A percentile compares a stretch with the other conserved stretches of the same genome.
phyloP scores from a whole-genome alignment of 345 rosid species.

The Fremontodendron californicum region DNA sequence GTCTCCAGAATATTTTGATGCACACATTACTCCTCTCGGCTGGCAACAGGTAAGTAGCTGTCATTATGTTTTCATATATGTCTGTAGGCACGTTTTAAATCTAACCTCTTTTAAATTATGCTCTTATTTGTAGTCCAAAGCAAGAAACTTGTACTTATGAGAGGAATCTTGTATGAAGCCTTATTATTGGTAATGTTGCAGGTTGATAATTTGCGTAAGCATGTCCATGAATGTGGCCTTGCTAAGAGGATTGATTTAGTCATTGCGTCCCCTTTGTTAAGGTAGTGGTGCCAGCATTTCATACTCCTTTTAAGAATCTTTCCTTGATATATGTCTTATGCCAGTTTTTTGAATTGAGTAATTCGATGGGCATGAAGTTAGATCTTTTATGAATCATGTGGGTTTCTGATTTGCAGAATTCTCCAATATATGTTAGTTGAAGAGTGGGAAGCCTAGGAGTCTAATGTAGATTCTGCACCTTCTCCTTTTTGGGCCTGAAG shows the following conservation, averaged over 20 bases:
- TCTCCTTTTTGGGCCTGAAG: background rate
- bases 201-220: conserved; percentile 85
- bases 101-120: background rate
- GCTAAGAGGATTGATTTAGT: conserved; percentile 76
- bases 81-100: background rate
- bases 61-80: background rate
- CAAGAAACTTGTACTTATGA: background rate
- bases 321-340: background rate
- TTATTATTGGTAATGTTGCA: conserved; percentile 27
- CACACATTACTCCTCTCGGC: conserved; percentile 80
- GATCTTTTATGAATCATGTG: background rate
- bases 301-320: background rate
- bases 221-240: conserved; percentile 72
- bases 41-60: conserved; percentile 68
- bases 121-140: background rate
- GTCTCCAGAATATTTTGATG: conserved; percentile 86
- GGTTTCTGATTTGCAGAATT: background rate
- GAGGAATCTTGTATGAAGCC: background rate
- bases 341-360: background rate
- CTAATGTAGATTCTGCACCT: background rate
- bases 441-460: background rate
- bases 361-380: background rate
- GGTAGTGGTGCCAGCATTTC: conserved; percentile 37
- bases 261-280: conserved; percentile 66
- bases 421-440: background rate